phyloP scores from a whole-genome alignment of 2,329 filamentous ascomycete species.

The Stylonectria norvegica region DNA sequence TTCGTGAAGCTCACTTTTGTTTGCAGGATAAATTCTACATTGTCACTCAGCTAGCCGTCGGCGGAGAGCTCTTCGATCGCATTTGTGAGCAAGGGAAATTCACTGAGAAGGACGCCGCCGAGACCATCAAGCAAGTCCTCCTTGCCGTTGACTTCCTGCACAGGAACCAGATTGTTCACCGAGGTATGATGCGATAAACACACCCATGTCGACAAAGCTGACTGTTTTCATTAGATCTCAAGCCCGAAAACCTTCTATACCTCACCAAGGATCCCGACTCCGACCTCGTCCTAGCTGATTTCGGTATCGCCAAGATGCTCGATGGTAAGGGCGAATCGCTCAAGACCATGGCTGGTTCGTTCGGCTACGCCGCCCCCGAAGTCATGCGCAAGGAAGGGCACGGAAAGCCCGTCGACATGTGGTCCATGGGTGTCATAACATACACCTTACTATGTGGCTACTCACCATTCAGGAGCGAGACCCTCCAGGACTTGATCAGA shows the following conservation, averaged over 20 bases:
- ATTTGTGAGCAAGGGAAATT: constrained; percentile 98
- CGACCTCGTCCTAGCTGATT: constrained; percentile 89
- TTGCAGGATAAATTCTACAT: constrained; percentile 97
- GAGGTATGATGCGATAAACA: constrained; percentile 56
- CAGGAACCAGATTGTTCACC: constrained; percentile 89
- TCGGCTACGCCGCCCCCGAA: constrained; percentile 95
- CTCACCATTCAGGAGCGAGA: constrained; percentile 95
- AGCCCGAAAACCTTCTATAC: constrained; percentile 96
- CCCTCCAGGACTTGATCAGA: constrained; percentile 85
- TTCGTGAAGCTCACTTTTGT: no score
- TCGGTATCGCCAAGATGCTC: constrained; percentile 97
- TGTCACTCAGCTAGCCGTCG: constrained; percentile 91
- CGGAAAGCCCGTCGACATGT: constrained; percentile 98
- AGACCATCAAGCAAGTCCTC: constrained; percentile 92
- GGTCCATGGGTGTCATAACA: constrained; percentile 97
- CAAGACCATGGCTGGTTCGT: constrained; percentile 97
- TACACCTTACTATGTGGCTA: constrained; percentile 98
- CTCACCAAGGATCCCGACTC: constrained; percentile 74
- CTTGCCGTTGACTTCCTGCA: constrained; percentile 93
- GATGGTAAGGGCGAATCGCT: constrained; percentile 87
- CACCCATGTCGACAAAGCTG: background rate
- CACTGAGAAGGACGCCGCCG: constrained; percentile 95
- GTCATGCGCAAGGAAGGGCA: constrained; percentile 98
- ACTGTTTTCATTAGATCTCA: constrained; percentile 65
- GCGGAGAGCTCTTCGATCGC: constrained; percentile 94